Conservation (phyloP, 768 basidiomycete species). For the Lentinula guzmanii region DNA sequence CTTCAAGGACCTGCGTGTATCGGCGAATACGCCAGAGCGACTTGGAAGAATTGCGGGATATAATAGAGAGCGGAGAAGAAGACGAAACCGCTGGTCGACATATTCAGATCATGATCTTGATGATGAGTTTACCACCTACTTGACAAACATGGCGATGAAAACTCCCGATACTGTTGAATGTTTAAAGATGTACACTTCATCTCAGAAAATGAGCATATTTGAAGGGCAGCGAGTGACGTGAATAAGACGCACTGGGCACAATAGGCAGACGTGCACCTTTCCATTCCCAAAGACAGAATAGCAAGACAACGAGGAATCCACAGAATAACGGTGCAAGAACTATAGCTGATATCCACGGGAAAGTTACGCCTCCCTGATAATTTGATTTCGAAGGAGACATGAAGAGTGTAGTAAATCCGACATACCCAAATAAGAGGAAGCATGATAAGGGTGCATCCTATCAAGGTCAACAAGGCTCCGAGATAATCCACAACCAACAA, state of each 20-base stretch:
- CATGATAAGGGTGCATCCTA: conserved; percentile 56
- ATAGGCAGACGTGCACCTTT: conserved; percentile 65
- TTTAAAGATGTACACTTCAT: conserved; percentile 67
- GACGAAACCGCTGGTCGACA: conserved; percentile 41
- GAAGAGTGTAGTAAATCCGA: not conserved
- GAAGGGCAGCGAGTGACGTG: not conserved
- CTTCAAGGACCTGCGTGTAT: conserved; percentile 34
- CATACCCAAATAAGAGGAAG: conserved; percentile 69
- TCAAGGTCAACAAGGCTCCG: conserved; percentile 52
- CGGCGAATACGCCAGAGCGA: conserved; percentile 60
- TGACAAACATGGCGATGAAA: conserved; percentile 65
- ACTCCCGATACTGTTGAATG: conserved; percentile 61
- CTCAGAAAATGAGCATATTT: not conserved
- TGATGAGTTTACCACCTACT: conserved; percentile 26
- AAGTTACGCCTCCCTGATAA: conserved; percentile 60
- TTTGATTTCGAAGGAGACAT: not conserved
- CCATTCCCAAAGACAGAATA: conserved; percentile 74
- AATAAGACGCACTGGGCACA: conserved; percentile 50
- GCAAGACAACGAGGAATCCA: conserved; percentile 41
- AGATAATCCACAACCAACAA: conserved; percentile 60
- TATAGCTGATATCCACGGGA: conserved; percentile 64
- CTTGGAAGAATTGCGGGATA: conserved; percentile 73
- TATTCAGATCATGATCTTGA: not conserved
- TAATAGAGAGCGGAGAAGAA: conserved; percentile 66
- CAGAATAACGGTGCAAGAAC: conserved; percentile 57